Evolutionary conservation across 768 basidiomycete species (phyloP).

Genomic region (Leccinum uliginosum): DNA sequence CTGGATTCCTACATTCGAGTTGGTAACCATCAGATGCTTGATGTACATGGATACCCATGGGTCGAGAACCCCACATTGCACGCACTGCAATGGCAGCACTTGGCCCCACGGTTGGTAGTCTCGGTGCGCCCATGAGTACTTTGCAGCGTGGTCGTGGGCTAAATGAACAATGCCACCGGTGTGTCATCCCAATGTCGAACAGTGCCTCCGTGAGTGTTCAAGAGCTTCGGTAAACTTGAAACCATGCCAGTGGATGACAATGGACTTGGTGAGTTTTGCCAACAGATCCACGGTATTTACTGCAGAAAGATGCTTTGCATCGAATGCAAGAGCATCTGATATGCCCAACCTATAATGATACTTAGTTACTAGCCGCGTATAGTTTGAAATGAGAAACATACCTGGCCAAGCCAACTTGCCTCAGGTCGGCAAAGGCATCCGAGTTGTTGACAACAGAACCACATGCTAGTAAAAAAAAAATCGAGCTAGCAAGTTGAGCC

Average conservation of each 20-base stretch:
- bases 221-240: background rate
- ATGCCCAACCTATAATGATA: no score
- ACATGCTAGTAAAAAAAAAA: background rate
- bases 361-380: no score
- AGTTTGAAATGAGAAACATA: background rate
- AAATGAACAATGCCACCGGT: background rate
- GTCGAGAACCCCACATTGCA: no score
- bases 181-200: background rate
- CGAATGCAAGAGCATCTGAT: background rate
- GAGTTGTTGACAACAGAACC: background rate
- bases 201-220: background rate
- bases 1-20: no score
- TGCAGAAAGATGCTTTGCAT: background rate
- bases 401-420: background rate
- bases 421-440: background rate
- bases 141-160: no score
- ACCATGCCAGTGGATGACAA: background rate
- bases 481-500: background rate
- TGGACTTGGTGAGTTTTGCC: background rate
- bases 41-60: no score
- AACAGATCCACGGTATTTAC: background rate
- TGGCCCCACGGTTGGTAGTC: no score
- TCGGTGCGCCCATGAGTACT: no score
- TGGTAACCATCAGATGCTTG: no score
- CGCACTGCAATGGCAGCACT: no score